Evolutionary conservation across 192 early-diverging fungal species (phyloP).

Genomic region (Rhizoclosmatium globosum): DNA sequence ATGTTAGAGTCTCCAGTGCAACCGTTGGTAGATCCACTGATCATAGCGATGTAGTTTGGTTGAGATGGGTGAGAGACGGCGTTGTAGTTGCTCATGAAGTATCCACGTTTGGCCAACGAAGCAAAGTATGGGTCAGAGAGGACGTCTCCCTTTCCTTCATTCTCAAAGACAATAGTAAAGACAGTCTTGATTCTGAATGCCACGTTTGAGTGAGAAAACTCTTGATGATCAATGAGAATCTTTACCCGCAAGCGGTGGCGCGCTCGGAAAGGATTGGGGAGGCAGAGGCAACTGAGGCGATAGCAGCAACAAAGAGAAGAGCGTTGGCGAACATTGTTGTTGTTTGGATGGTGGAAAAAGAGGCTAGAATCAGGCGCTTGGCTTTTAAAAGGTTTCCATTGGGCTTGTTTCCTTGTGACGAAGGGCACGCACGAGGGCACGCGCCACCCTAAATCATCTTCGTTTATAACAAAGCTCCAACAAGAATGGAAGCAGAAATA

Average conservation of each 20-base stretch:
- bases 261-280: neutral
- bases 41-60: conserved; percentile 77
- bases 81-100: conserved; percentile 65
- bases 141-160: conserved; percentile 41
- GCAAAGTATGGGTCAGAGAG: conserved; percentile 43
- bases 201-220: neutral
- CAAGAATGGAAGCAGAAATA: too few relatives aligned
- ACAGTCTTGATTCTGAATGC: conserved; percentile 6
- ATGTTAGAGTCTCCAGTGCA: conserved; percentile 51
- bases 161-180: conserved; percentile 47
- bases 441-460: too few relatives aligned
- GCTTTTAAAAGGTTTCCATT: too few relatives aligned
- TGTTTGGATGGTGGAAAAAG: too few relatives aligned
- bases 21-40: conserved; percentile 56
- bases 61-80: conserved; percentile 70
- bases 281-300: neutral
- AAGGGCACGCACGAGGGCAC: too few relatives aligned
- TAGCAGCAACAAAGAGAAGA: neutral
- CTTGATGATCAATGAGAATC: neutral
- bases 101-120: conserved; percentile 46
- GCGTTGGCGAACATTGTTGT: neutral
- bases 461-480: too few relatives aligned
- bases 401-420: too few relatives aligned
- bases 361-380: too few relatives aligned
- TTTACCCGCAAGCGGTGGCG: neutral